Conservation (phyloP, 352 stramenopile species). For the Phytophthora idaei region DNA sequence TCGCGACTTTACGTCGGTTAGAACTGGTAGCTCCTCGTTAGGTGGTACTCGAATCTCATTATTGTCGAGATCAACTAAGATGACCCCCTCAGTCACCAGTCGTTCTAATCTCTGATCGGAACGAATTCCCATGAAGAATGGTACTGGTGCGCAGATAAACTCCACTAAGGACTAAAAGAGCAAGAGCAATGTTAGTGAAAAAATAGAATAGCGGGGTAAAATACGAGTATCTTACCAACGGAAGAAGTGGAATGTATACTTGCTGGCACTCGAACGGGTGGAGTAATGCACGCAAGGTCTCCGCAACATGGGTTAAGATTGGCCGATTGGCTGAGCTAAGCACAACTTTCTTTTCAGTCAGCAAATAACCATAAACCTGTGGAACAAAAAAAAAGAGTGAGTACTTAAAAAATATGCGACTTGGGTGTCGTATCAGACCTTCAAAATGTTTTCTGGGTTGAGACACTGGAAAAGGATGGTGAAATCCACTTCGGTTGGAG, state of each 20-base stretch:
- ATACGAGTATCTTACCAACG: slow-evolving; percentile 42
- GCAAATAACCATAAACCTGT: slow-evolving; percentile 56
- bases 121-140: slow-evolving; percentile 79
- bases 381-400: slow-evolving; percentile 10
- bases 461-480: slow-evolving; percentile 75
- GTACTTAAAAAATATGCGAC: background rate
- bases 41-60: slow-evolving; percentile 60
- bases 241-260: slow-evolving; percentile 79
- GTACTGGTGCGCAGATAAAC: slow-evolving; percentile 74
- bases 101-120: slow-evolving; percentile 46
- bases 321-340: slow-evolving; percentile 57
- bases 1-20: slow-evolving; percentile 62
- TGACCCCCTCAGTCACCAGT: slow-evolving; percentile 58
- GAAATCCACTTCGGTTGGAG: slow-evolving; percentile 68
- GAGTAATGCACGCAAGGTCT: slow-evolving; percentile 67
- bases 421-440: slow-evolving; percentile 33
- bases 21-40: slow-evolving; percentile 48
- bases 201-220: background rate
- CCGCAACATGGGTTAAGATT: slow-evolving; percentile 65
- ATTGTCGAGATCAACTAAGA: slow-evolving; percentile 73
- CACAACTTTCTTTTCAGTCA: slow-evolving; percentile 78
- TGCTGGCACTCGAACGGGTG: slow-evolving; percentile 75
- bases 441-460: slow-evolving; percentile 67
- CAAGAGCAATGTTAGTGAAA: background rate
- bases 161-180: slow-evolving; percentile 58